These are phyloP conservation scores for Neurospora tetraspora DNA, from an alignment of 495 filamentous ascomycete genomes.

Conservation along the genomic window DNA sequence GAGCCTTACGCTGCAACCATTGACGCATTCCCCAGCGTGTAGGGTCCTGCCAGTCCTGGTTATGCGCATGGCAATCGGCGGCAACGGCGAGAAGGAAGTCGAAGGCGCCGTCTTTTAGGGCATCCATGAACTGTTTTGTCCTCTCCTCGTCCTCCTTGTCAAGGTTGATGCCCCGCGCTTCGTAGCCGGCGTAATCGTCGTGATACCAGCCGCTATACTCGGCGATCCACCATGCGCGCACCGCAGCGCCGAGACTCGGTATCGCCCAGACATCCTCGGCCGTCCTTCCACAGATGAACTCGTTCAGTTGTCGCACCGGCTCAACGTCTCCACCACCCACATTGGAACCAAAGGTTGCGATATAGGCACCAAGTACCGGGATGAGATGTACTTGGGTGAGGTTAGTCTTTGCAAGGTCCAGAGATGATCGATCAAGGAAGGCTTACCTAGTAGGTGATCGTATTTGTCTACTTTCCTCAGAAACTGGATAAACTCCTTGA, in stretches of 20 bases:
- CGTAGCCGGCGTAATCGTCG: constrained; percentile 52
- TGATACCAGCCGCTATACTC: constrained; percentile 86
- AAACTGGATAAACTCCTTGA: constrained; percentile 53
- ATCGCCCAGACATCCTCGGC: constrained; percentile 61
- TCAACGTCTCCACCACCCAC: constrained; percentile 48
- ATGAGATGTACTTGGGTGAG: constrained; percentile 59
- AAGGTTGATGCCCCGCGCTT: constrained; percentile 44
- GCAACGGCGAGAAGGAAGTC: constrained; percentile 82
- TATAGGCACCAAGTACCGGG: constrained; percentile 62
- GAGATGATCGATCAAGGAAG: not conserved
- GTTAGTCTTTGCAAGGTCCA: not conserved
- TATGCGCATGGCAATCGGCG: constrained; percentile 51
- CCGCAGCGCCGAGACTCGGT: constrained; percentile 63
- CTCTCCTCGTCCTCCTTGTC: constrained; percentile 57
- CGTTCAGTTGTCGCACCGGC: constrained; percentile 59
- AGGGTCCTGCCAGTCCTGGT: constrained; percentile 68
- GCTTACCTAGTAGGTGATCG: constrained; percentile 43
- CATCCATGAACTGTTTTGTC: constrained; percentile 58
- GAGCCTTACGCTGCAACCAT: constrained; percentile 68
- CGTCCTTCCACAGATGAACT: constrained; percentile 48
- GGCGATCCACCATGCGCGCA: constrained; percentile 72
- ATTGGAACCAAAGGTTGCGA: constrained; percentile 62
- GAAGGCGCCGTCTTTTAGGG: constrained; percentile 83
- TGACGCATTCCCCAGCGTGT: constrained; percentile 62
- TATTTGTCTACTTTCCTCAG: constrained; percentile 62